phyloP scores from a whole-genome alignment of 2,329 filamentous ascomycete species.

The Lanzia echinophila region DNA sequence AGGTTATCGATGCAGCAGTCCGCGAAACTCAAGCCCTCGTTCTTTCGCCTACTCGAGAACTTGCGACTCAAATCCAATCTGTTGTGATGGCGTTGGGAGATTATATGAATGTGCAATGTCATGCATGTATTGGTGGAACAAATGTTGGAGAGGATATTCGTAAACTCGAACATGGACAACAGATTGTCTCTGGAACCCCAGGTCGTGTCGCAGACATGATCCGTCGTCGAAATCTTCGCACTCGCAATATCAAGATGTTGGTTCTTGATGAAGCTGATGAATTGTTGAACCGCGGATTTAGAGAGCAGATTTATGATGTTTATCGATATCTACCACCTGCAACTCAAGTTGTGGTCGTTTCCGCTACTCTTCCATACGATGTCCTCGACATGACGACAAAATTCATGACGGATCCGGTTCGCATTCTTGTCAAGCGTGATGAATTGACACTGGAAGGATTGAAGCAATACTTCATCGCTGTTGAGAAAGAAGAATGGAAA shows the following conservation, averaged over 20 bases:
- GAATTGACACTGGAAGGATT: constrained; percentile 95
- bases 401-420: constrained; percentile 98
- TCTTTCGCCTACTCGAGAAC: constrained; percentile 89
- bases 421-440: constrained; percentile 96
- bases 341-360: constrained; percentile 97
- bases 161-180: constrained; percentile 94
- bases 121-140: constrained; percentile 96
- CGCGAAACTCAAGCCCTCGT: constrained; percentile 93
- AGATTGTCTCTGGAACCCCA: constrained; percentile 96
- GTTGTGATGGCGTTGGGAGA: constrained; percentile 99
- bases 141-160: constrained; percentile 97
- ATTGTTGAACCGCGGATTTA: constrained; percentile 86
- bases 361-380: constrained; percentile 93
- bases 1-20: constrained; percentile 89
- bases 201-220: constrained; percentile 89
- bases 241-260: constrained; percentile 71
- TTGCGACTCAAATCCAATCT: constrained; percentile 96
- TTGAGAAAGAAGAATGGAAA: constrained; percentile 99
- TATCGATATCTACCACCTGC: constrained; percentile 94
- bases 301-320: constrained; percentile 98
- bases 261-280: constrained; percentile 73
- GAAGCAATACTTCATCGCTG: constrained; percentile 98
- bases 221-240: constrained; percentile 64
- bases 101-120: constrained; percentile 99
- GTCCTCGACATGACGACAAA: constrained; percentile 99